Conservation (phyloP, 2,329 filamentous ascomycete species). For the Plenodomus tracheiphilus region DNA sequence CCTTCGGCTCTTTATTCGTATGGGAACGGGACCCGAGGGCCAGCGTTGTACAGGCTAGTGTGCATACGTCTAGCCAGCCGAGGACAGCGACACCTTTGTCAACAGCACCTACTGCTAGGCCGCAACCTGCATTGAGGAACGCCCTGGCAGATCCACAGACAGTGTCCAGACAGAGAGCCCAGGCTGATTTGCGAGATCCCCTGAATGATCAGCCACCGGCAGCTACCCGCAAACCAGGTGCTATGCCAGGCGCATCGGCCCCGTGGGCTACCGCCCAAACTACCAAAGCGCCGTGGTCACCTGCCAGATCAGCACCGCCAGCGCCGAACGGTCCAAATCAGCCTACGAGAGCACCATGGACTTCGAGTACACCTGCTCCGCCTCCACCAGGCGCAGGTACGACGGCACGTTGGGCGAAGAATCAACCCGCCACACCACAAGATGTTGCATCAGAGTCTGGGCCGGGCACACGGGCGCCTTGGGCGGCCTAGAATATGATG, state of each 20-base stretch:
- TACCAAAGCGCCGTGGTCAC: constrained; percentile 9
- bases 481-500: constrained; percentile 21
- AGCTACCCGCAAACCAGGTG: constrained; percentile 11
- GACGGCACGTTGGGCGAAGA: constrained; percentile 32
- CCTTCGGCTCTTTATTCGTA: constrained; percentile 54
- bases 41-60: constrained; percentile 30
- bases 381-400: constrained; percentile 19
- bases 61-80: constrained; percentile 44
- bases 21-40: constrained; percentile 53
- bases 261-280: constrained; percentile 23
- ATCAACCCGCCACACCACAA: not conserved
- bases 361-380: constrained; percentile 23
- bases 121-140: constrained; percentile 28
- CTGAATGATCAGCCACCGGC: not conserved
- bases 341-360: constrained; percentile 35
- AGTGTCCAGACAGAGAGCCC: not conserved
- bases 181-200: not conserved
- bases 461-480: constrained; percentile 27
- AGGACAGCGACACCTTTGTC: constrained; percentile 21
- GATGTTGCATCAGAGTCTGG: constrained; percentile 4
- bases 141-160: constrained; percentile 24
- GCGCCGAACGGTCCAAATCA: constrained; percentile 37
- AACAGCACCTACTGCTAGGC: constrained; percentile 23
- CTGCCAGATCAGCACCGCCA: not conserved
- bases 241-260: constrained; percentile 22